phyloP scores from a whole-genome alignment of 257 asterid species.

The Solanum pimpinellifolium region DNA sequence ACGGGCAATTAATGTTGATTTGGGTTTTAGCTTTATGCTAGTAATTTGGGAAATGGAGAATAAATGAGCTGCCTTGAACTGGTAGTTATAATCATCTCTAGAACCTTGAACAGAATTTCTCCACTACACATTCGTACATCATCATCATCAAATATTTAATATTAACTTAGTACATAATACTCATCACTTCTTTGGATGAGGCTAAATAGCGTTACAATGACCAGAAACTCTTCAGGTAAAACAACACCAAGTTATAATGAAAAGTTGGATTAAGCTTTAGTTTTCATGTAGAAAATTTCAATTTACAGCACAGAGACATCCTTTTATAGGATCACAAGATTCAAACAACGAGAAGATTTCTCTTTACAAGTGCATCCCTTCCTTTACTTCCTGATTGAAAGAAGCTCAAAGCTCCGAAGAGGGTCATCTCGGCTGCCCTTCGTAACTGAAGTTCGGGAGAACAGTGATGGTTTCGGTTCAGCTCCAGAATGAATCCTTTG shows the following conservation, averaged over 20 bases:
- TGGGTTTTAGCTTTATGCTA: not conserved
- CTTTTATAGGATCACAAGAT: constrained; percentile 3
- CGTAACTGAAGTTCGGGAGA: constrained; percentile 33
- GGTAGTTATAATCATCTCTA: not conserved
- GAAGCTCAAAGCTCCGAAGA: constrained; percentile 89
- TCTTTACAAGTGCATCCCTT: not conserved
- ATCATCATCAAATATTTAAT: not conserved
- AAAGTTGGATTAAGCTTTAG: not conserved
- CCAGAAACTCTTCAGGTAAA: not conserved
- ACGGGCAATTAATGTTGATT: not conserved
- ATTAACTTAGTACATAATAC: constrained; percentile 16
- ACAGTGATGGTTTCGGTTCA: constrained; percentile 1
- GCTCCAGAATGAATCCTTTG: constrained; percentile 3
- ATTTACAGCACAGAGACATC: not conserved
- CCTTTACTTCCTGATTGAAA: constrained; percentile 32
- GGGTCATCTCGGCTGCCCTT: constrained; percentile 76
- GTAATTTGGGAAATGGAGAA: constrained; percentile 46
- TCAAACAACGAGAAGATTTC: constrained; percentile 18
- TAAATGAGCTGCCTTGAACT: constrained; percentile 32
- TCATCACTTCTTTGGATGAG: constrained; percentile 26
- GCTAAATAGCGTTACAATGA: constrained; percentile 16
- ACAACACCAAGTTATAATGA: not conserved
- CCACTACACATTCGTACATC: not conserved
- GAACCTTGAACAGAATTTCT: not conserved
- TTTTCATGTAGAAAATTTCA: not conserved